Evolutionary conservation across 345 rosid species (phyloP), one percentile per base, ranked within the genome.

Genomic region (Psidium guajava): DNA sequence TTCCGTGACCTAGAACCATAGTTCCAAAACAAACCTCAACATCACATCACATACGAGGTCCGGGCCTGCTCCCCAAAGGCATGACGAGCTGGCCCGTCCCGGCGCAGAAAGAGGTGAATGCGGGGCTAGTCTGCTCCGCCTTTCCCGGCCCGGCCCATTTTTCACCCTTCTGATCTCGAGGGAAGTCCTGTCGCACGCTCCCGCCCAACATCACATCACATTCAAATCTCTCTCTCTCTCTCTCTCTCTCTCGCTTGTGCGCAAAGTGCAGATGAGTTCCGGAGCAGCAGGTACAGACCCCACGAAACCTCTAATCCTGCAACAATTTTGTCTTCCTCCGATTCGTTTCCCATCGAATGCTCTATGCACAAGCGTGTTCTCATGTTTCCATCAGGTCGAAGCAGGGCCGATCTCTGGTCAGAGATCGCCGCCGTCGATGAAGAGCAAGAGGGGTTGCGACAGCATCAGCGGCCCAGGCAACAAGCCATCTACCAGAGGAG

Each of bases 401-500:
- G 54, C 14, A 81, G 44, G 83, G 93, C 56, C 87, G 95, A 94
- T 87, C 87, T 90, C 81, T 93, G 95, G 98, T 89, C 93, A 69
- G 92, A 91, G 81, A 87, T 95, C 75, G 80, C 86, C 16, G 82
- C 88, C 36, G 88, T 90, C 3, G 80, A 69, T 20, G 92, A 90
- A 54, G 90, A 87, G 32, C 89, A 86, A 80, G 87, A 25, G 20
- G 86, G 86, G 80, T 87, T 55, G 16, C 83, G 58, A 27, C 81
- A 24, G 18, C 82, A 83, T 5, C 54, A 84, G 28, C 85, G 83
- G 0, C 82, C 84, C 22, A 86, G 87, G 14, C 13, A 75, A 11
- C 91, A 91, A 89, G 93, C 86, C 11, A 84, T 91, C 52, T 95
- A 93, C 85, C 93, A 86, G 53, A 92, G 96, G 86, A 87, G 94